These are phyloP conservation scores for Metarhizium robertsii DNA, from an alignment of 2,329 filamentous ascomycete genomes.

Conservation along the genomic window DNA sequence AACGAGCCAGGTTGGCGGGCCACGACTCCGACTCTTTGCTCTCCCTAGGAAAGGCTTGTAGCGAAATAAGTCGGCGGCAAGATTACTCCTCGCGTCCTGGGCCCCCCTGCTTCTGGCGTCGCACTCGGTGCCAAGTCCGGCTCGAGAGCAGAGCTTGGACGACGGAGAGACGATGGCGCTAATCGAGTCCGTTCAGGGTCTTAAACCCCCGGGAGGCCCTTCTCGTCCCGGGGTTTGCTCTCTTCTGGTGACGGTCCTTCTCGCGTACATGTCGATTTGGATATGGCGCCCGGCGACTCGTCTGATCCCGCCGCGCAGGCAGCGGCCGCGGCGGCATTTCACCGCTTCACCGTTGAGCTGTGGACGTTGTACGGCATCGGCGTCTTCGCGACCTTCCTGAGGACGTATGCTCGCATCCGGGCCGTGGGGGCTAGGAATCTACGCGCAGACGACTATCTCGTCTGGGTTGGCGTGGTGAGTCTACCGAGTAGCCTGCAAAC, in stretches of 20 bases:
- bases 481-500: conserved; percentile 10
- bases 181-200: no score
- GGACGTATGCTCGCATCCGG: conserved; percentile 25
- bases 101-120: no score
- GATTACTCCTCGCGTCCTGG: no score
- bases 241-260: not conserved
- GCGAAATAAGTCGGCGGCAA: no score
- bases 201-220: no score
- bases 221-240: not conserved
- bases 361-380: conserved; percentile 26
- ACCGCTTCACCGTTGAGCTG: conserved; percentile 20
- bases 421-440: conserved; percentile 22
- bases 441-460: conserved; percentile 25
- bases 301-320: not conserved
- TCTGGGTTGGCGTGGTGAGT: conserved; percentile 25
- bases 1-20: no score
- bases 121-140: no score
- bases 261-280: not conserved
- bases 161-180: no score
- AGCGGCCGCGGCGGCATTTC: not conserved
- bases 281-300: not conserved
- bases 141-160: no score
- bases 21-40: no score
- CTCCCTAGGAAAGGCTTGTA: no score
- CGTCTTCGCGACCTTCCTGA: conserved; percentile 22